Percentiles rank a stretch among this genome's conserved stretches.
phyloP scores from a whole-genome alignment of 2,329 filamentous ascomycete species.

The Fusarium sacchari region DNA sequence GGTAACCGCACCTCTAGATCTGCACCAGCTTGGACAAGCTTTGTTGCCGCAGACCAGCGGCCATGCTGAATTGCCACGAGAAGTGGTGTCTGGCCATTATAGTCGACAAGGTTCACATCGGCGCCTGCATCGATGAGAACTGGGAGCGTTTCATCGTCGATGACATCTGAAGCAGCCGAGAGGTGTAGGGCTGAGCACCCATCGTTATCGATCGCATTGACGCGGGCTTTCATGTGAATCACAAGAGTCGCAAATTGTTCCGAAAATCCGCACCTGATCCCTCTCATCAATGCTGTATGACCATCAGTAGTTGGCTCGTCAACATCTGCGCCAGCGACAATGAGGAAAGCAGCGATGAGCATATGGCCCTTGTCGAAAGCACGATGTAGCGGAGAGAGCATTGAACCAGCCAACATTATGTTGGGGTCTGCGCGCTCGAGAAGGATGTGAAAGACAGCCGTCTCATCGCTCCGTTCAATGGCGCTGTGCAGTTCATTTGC shows the following conservation, averaged over 20 bases:
- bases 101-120: conserved; percentile 39
- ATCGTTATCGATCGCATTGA: conserved; percentile 41
- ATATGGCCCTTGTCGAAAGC: conserved; percentile 42
- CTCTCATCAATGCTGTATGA: conserved; percentile 42
- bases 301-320: conserved; percentile 43
- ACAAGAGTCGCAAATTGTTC: conserved; percentile 43
- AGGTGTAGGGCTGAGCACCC: conserved; percentile 41
- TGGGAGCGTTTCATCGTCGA: conserved; percentile 42
- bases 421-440: conserved; percentile 42
- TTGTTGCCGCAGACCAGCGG: conserved; percentile 39
- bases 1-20: conserved; percentile 40
- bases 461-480: conserved; percentile 40
- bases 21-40: conserved; percentile 41
- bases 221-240: conserved; percentile 37
- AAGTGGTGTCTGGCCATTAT: conserved; percentile 41
- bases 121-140: conserved; percentile 40
- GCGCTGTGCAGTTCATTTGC: conserved; percentile 40
- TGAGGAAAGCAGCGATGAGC: conserved; percentile 43
- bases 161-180: conserved; percentile 42
- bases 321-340: conserved; percentile 42
- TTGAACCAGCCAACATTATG: conserved; percentile 40
- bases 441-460: conserved; percentile 40
- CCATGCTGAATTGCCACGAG: conserved; percentile 39
- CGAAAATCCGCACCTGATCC: conserved; percentile 43
- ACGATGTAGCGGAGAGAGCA: conserved; percentile 43